Base-by-base conservation (phyloP, 768 basidiomycete species). In the Auricularia cornea region DNA sequence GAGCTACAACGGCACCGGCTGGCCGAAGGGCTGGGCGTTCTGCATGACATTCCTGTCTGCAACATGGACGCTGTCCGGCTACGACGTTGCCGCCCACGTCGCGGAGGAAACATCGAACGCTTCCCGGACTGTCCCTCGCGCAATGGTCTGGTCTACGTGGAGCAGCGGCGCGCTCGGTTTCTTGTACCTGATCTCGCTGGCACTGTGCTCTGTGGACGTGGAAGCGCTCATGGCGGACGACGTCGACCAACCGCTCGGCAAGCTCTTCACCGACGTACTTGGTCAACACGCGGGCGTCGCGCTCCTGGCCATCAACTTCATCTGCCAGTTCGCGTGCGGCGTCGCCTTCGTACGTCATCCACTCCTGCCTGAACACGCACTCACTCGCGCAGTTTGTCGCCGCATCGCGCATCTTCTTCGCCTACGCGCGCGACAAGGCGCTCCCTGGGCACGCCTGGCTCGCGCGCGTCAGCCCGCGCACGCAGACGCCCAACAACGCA, bases 351-450 rank as follows among this genome's bases (percentile, higher is more conserved):
- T 48, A 48, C 20, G 44, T 26, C 23, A 23, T 48, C 20, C 44
- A 23, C 44, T 23, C 2, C 44, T 6, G 0, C 11, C 3, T 20
- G 5, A 20, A 8, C 35, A 38, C 23, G 10, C 6, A 18, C 44
- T 20, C 10, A 20, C 44, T 48, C 10, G 12, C 20, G 44, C 44
- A 48, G 44, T 48, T 48, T 18, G 44, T 48, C 23, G 44, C 44
- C 44, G 44, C 44, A 8, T 48, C 44, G 28, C 54, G 54, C 26
- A 57, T 57, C 14, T 57, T 57, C 30, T 57, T 57, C 28, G 54
- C 54, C 30, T 57, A 57, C 54, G 54, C 54, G 28, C 54, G 54
- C 54, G 54, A 57, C 54, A 57, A 57, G 30, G 54, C 54, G 30
- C 54, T 57, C 54, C 54, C 54, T 3, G 16, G 16, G 6, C 28